phyloP scores from a whole-genome alignment of 495 filamentous ascomycete genomes.

The Penicillium nucicola region DNA sequence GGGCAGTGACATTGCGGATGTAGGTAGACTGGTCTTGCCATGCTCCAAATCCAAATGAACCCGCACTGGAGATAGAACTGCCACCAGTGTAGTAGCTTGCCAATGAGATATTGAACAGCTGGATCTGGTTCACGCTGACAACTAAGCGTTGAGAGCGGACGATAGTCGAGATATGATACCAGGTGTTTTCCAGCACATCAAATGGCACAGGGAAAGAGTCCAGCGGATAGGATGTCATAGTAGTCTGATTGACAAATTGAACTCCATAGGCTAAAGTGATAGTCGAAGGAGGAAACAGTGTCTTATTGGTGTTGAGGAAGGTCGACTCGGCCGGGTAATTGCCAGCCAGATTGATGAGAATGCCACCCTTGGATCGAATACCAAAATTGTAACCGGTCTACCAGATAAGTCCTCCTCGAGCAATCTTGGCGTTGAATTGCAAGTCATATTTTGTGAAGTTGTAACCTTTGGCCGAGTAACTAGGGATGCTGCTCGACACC shows the following conservation, averaged over 20 bases:
- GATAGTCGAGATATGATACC: neutral
- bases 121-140: too few relatives aligned
- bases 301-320: constrained; percentile 1
- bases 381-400: neutral
- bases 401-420: neutral
- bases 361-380: neutral
- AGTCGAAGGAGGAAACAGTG: neutral
- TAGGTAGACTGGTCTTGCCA: constrained; percentile 2
- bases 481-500: neutral
- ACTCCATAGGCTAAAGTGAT: neutral
- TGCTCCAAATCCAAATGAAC: constrained; percentile 3
- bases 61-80: neutral
- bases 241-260: constrained; percentile 1
- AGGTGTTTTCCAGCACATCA: neutral
- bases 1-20: neutral
- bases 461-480: neutral
- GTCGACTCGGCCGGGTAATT: neutral
- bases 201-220: neutral
- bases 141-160: neutral
- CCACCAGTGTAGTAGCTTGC: neutral
- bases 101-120: neutral
- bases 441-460: neutral
- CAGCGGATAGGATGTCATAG: neutral
- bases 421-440: neutral
- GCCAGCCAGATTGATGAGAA: neutral